Base-by-base conservation (phyloP, 305 asterid species). In the Fraxinus nigra region DNA sequence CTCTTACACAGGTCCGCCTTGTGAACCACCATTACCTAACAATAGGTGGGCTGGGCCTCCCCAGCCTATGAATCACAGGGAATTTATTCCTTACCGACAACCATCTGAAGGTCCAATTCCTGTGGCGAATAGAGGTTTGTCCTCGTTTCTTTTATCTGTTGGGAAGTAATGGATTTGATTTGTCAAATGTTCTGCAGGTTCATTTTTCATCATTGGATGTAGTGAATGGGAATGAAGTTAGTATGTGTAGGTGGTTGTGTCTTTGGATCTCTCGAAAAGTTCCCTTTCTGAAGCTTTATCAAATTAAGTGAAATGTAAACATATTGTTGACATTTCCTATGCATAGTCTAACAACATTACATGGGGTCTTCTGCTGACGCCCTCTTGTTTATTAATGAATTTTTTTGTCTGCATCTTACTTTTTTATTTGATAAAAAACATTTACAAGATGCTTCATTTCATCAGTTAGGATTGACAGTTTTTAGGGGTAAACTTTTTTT, bases 91-190 rank as follows among this genome's bases (percentile, higher is more conserved):
- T 80, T 91, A 94, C 85, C 83, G 95, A 80, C 92, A 92, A 76
- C 95, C 92, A 16, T 78, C 89, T 76, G 95, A 90, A 82, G 92
- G 90, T 85, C 95, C 94, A 54, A 86, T 92, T 81, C 92, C 94
- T 76, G 92, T 91, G 77, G 85, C 90, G 28, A 89, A 88, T 86
- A 92, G 98, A 95, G 98, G 98, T 94, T 69, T 77, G 84, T 59
- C 48, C 65, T 78, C 81, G 40, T 69, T 59, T 20, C 20, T 51
- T 76, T 80, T 51, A 10, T 51, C 14, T 79, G 18, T 82, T 69
- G 54, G 16, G 40, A 56, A 46, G 30, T 24, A 54, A 38, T 28
- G 46, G 46, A 28, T 54, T 46, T 72, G 63, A 73, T 72, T 72
- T 76, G 76, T 78, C 9, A 38, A 43, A 30, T 70, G 56, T 32